phyloP scores from a whole-genome alignment of 2,329 filamentous ascomycete species.

The Zasmidium citrigriseum region DNA sequence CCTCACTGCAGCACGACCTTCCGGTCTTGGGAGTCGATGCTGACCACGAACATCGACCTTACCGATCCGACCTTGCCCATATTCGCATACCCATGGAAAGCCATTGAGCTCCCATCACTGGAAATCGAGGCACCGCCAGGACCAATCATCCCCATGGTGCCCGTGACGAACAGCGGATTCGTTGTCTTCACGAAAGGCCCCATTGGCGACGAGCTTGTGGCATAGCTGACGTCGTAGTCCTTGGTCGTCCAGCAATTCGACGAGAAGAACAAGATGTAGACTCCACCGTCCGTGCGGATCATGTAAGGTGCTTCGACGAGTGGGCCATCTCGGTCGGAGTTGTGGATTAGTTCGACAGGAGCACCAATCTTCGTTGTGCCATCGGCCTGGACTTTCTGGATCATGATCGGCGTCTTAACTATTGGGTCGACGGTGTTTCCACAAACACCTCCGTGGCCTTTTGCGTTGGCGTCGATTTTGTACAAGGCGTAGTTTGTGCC shows the following conservation, averaged over 20 bases:
- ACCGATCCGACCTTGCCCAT: slow-evolving; percentile 6
- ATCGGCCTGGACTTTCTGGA: slow-evolving; percentile 29
- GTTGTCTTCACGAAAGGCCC: slow-evolving; percentile 15
- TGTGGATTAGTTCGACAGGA: slow-evolving; percentile 23
- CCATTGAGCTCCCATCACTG: slow-evolving; percentile 14
- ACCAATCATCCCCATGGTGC: slow-evolving; percentile 29
- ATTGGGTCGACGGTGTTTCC: slow-evolving; percentile 26
- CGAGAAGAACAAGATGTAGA: slow-evolving; percentile 31
- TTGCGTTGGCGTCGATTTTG: slow-evolving; percentile 32
- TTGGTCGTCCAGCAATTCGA: slow-evolving; percentile 27
- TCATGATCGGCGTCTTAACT: slow-evolving; percentile 28
- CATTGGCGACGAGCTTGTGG: slow-evolving; percentile 11
- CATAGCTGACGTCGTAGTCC: slow-evolving; percentile 17
- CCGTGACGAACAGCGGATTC: slow-evolving; percentile 15
- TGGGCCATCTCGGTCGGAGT: slow-evolving; percentile 26
- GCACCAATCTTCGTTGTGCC: slow-evolving; percentile 26
- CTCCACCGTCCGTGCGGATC: slow-evolving; percentile 19
- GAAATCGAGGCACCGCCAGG: slow-evolving; percentile 17
- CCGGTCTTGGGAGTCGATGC: slow-evolving; percentile 1
- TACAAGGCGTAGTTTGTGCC: slow-evolving; percentile 28
- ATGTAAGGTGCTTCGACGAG: slow-evolving; percentile 32
- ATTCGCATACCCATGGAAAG: slow-evolving; percentile 18
- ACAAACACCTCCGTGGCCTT: slow-evolving; percentile 29
- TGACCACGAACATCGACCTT: slow-evolving; percentile 17
- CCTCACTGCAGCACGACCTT: slow-evolving; percentile 1